These are phyloP conservation scores for Setaria italica DNA, from an alignment of 202 grass and related monocot genomes.

Conservation along the genomic window DNA sequence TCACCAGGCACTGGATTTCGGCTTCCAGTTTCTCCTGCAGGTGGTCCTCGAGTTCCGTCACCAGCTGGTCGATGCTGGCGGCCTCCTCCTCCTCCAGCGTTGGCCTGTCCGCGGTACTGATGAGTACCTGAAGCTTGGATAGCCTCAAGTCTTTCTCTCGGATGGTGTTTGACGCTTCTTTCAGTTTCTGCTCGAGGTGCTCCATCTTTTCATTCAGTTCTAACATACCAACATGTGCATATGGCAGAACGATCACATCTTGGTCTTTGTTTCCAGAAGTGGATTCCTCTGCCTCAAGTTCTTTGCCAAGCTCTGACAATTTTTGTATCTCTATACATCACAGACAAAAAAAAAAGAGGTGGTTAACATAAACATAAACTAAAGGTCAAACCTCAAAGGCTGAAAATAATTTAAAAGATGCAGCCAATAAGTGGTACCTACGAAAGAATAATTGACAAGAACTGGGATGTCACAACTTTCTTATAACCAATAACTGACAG, in stretches of 20 bases:
- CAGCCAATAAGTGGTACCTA: background rate
- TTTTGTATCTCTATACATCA: constrained; percentile 56
- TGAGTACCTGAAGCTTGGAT: constrained; percentile 51
- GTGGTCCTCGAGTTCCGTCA: constrained; percentile 56
- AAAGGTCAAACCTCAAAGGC: background rate
- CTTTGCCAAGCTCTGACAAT: constrained; percentile 55
- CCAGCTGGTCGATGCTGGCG: constrained; percentile 46
- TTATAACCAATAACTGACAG: background rate
- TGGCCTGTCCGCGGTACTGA: constrained; percentile 14
- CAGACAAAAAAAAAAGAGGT: constrained; percentile 29
- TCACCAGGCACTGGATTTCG: constrained; percentile 61
- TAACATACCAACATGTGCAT: constrained; percentile 1
- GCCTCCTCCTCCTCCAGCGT: background rate
- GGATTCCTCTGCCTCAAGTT: constrained; percentile 40
- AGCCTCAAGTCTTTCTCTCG: constrained; percentile 57
- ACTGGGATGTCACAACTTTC: background rate
- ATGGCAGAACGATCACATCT: constrained; percentile 9
- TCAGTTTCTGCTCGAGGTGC: constrained; percentile 58
- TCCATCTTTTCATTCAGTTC: constrained; percentile 57
- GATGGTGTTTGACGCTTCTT: constrained; percentile 56
- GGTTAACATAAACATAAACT: constrained; percentile 23
- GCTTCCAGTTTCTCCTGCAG: constrained; percentile 62
- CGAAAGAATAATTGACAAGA: background rate
- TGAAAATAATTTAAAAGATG: background rate
- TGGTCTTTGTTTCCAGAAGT: constrained; percentile 45